phyloP scores from a whole-genome alignment of 2,329 filamentous ascomycete species.

The Aspergillus nomiae region DNA sequence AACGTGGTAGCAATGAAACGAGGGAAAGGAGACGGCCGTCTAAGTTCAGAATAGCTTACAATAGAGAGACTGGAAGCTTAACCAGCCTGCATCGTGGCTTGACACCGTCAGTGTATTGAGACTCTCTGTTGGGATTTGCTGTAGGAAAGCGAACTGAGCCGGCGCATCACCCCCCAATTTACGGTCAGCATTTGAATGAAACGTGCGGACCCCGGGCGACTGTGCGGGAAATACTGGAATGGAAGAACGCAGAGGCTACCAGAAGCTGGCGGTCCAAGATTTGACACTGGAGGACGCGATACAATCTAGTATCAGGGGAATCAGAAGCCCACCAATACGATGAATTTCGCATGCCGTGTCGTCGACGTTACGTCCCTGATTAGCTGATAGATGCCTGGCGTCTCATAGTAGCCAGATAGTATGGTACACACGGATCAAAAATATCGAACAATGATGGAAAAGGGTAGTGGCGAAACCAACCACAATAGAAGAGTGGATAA shows the following conservation, averaged over 20 bases:
- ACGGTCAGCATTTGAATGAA: slow-evolving; percentile 18
- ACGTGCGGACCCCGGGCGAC: not conserved
- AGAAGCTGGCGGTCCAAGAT: not conserved
- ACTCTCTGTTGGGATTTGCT: not conserved
- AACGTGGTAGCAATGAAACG: not conserved
- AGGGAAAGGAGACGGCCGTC: not conserved
- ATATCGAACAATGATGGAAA: slow-evolving; percentile 7
- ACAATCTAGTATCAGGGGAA: slow-evolving; percentile 11
- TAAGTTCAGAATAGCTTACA: slow-evolving; percentile 11
- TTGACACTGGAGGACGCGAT: slow-evolving; percentile 4
- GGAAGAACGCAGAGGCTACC: not conserved
- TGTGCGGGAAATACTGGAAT: not conserved
- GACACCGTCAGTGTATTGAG: slow-evolving; percentile 11
- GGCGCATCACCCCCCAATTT: slow-evolving; percentile 18
- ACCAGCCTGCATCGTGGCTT: slow-evolving; percentile 21
- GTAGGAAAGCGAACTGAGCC: slow-evolving; percentile 7
- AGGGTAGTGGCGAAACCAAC: slow-evolving; percentile 8
- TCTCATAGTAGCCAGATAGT: slow-evolving; percentile 9
- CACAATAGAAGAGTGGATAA: slow-evolving; percentile 3
- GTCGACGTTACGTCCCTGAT: slow-evolving; percentile 5
- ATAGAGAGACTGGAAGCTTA: slow-evolving; percentile 13
- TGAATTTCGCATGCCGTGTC: slow-evolving; percentile 15
- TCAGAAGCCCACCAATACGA: slow-evolving; percentile 13
- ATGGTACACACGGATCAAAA: slow-evolving; percentile 3
- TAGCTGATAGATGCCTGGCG: slow-evolving; percentile 8